Base-by-base conservation (phyloP, 139 green algal genomes). In the Micromonas commoda region DNA sequence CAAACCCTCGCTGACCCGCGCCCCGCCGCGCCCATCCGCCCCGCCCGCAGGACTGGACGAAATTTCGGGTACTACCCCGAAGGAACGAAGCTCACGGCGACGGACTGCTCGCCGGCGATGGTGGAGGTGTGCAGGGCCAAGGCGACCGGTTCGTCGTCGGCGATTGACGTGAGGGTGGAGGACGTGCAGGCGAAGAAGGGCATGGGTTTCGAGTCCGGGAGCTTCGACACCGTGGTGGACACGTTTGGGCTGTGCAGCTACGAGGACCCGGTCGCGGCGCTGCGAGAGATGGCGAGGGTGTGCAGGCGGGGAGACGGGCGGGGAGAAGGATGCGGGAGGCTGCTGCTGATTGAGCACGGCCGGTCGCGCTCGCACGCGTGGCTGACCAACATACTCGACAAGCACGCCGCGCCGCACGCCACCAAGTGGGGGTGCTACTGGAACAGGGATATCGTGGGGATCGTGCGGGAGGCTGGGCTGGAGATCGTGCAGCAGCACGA, bases 181-280 rank as follows among this genome's bases (percentile, higher is more conserved):
- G 73, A 81, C 32, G 51, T 21, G 37, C 35, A 64, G 28, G 32
- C 57, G 39, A 57, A 82, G 31, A 60, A 73, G 0, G n/a, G n/a
- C n/a, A n/a, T n/a, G n/a, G n/a, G n/a, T n/a, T 91, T 92, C 61
- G 68, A 72, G 19, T 53, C 73, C 2, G 33, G 52, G 24, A 83
- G 33, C n/a, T 94, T 92, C 82, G 90, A 94, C 76, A 88, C 83
- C 0, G 85, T 94, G 0, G 83, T 96, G 26, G 90, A 94, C 77
- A 92, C 87, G 0, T 92, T 93, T 84, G 90, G 90, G 9, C 84
- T 93, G 23, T 93, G 90, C 77, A 86, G 73, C 2, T 81, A 85
- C 54, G 57, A 71, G 0, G 83, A 92, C 37, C 90, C 90, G 2
- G 74, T 65, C 35, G 28, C 71, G 39, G 68, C 74, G 63, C 64